These are phyloP conservation scores for Zhuliangozyma blackwelliae DNA, from an alignment of 1,139 yeast genomes.

Conservation along the genomic window DNA sequence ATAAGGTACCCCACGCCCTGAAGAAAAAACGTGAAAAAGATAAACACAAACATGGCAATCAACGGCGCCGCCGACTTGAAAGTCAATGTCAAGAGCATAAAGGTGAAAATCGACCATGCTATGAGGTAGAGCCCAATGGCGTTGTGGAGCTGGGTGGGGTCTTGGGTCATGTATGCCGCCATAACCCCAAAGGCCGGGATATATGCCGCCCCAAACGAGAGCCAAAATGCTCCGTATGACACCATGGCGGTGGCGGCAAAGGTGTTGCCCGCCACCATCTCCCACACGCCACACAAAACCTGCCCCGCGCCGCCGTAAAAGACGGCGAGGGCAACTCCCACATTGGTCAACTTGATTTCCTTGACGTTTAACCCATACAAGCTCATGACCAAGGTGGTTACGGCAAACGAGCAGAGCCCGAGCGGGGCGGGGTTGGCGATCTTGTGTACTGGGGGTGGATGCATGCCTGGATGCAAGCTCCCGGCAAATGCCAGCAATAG, in stretches of 20 bases:
- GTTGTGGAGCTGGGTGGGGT: conserved; percentile 21
- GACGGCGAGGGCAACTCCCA: conserved; percentile 40
- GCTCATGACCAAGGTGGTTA: conserved; percentile 46
- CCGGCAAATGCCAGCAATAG: conserved; percentile 37
- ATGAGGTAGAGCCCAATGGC: conserved; percentile 42
- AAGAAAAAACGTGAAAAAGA: conserved; percentile 36
- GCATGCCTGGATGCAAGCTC: conserved; percentile 34
- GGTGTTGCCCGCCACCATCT: conserved; percentile 35
- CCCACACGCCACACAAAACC: conserved; percentile 51
- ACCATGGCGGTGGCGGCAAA: conserved; percentile 42
- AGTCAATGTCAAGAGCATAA: conserved; percentile 35
- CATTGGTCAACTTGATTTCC: conserved; percentile 33
- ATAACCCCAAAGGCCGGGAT: conserved; percentile 47
- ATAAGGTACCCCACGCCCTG: conserved; percentile 41
- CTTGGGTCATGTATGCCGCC: conserved; percentile 43
- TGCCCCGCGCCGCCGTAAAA: conserved; percentile 50
- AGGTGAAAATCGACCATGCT: conserved; percentile 44
- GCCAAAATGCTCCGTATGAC: conserved; percentile 45
- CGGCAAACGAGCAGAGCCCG: conserved; percentile 52
- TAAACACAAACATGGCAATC: conserved; percentile 29
- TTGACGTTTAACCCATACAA: conserved; percentile 39
- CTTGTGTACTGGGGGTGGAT: conserved; percentile 30
- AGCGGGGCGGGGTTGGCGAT: conserved; percentile 60
- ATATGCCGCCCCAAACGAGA: conserved; percentile 34
- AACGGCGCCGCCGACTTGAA: conserved; percentile 43